A percentile compares a stretch with the other conserved stretches of the same genome.
Conservation (phyloP, 192 early-diverging fungal genomes). For the Thamnidium elegans region DNA sequence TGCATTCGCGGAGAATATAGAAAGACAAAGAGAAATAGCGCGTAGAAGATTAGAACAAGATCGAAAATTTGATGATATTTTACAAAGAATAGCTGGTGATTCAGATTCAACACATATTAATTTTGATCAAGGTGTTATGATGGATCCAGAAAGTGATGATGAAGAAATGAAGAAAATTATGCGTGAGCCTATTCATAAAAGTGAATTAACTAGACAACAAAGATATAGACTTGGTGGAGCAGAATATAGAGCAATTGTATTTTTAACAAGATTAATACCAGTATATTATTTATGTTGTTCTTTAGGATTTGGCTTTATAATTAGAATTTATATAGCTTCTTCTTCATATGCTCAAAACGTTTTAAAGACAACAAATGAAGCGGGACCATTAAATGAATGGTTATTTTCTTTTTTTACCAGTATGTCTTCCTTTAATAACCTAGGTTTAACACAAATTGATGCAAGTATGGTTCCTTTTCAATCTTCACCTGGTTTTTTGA, state of each 20-base stretch:
- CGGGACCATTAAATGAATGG: conserved; percentile 23
- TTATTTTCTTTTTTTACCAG: conserved; percentile 31
- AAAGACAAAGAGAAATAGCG: conserved; percentile 22
- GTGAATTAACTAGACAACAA: conserved; percentile 33
- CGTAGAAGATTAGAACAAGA: conserved; percentile 28
- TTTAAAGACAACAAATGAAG: conserved; percentile 20
- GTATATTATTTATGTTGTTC: conserved; percentile 31
- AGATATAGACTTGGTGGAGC: conserved; percentile 30
- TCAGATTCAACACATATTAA: neutral
- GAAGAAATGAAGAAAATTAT: conserved; percentile 14
- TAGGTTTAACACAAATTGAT: conserved; percentile 22
- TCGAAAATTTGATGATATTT: conserved; percentile 11
- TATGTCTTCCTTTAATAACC: conserved; percentile 35
- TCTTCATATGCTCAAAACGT: conserved; percentile 24
- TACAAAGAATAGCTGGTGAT: neutral
- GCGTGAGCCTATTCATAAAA: conserved; percentile 26
- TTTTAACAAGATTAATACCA: conserved; percentile 25
- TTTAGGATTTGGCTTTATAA: conserved; percentile 7
- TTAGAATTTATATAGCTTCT: conserved; percentile 27
- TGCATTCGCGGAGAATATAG: conserved; percentile 35
- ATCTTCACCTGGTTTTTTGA: conserved; percentile 16
- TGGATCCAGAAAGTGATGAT: neutral
- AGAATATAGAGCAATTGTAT: conserved; percentile 33
- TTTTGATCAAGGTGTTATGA: neutral
- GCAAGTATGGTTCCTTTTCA: conserved; percentile 35